phyloP scores from a whole-genome alignment of 106 monocot genomes.

The Allium fistulosum region DNA sequence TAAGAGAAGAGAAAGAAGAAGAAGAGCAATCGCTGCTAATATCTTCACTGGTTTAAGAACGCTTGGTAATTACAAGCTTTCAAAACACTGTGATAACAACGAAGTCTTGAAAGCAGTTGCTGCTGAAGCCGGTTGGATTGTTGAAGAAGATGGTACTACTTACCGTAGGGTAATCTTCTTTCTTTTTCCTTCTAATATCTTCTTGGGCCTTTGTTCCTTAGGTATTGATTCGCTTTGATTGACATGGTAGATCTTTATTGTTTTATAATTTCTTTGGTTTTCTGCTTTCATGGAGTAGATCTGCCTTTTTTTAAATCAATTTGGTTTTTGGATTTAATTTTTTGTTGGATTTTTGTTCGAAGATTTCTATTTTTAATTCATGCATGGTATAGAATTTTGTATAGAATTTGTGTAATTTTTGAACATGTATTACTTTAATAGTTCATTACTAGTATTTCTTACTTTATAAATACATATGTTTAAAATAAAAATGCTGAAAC shows the following conservation, averaged over 20 bases:
- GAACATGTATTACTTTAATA: too few species aligned
- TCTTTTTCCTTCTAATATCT: neutral
- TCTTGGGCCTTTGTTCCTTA: neutral
- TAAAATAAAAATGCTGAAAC: too few species aligned
- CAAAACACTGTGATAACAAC: conserved; percentile 81
- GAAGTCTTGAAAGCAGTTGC: conserved; percentile 78
- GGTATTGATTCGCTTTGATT: neutral
- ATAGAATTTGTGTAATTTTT: too few species aligned
- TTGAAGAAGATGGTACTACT: conserved; percentile 69
- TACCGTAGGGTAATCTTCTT: conserved; percentile 49
- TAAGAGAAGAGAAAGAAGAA: conserved; percentile 63
- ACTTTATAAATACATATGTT: too few species aligned
- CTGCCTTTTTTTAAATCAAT: neutral
- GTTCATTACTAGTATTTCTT: too few species aligned
- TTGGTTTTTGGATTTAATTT: neutral
- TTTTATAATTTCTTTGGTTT: neutral
- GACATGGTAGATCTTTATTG: neutral
- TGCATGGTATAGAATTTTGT: too few species aligned
- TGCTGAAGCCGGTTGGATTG: conserved; percentile 62
- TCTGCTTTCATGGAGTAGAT: neutral
- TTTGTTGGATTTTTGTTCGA: neutral
- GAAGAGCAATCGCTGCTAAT: conserved; percentile 68
- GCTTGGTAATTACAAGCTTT: conserved; percentile 56
- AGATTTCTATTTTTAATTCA: neutral
- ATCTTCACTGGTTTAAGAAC: conserved; percentile 57